phyloP scores from a whole-genome alignment of 108 stramenopile genomes.

The Heterococcus sp. region DNA sequence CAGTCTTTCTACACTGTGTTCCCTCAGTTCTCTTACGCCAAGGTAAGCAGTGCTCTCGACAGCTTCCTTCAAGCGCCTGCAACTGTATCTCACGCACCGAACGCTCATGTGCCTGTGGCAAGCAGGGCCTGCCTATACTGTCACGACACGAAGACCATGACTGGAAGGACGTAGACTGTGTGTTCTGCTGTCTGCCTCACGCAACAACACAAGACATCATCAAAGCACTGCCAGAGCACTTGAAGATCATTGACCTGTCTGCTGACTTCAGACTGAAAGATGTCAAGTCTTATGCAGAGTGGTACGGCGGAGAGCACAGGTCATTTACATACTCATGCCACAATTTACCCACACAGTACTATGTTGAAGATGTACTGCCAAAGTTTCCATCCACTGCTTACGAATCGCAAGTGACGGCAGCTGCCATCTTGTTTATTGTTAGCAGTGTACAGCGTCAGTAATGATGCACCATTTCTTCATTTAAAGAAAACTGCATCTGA shows the following conservation, averaged over 20 bases:
- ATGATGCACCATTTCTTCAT: too few species aligned
- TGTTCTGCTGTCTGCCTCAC: slow-evolving; percentile 58
- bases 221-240: slow-evolving; percentile 26
- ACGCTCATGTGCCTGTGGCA: not conserved
- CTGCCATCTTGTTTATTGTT: too few species aligned
- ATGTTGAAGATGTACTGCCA: too few species aligned
- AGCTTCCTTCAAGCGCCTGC: not conserved
- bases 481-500: too few species aligned
- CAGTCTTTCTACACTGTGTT: slow-evolving; percentile 34
- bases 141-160: slow-evolving; percentile 49
- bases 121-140: slow-evolving; percentile 38
- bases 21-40: slow-evolving; percentile 52
- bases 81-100: not conserved
- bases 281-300: slow-evolving; percentile 43
- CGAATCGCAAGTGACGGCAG: too few species aligned
- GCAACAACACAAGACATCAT: slow-evolving; percentile 57
- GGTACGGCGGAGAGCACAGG: slow-evolving; percentile 53
- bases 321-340: too few species aligned
- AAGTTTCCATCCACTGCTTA: too few species aligned
- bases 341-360: too few species aligned
- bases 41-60: too few species aligned
- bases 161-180: slow-evolving; percentile 53
- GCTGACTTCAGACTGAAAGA: slow-evolving; percentile 52
- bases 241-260: slow-evolving; percentile 55
- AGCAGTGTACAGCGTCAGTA: too few species aligned